phyloP scores from a whole-genome alignment of 306 rosid genomes.

The Citrullus mucosospermus region DNA sequence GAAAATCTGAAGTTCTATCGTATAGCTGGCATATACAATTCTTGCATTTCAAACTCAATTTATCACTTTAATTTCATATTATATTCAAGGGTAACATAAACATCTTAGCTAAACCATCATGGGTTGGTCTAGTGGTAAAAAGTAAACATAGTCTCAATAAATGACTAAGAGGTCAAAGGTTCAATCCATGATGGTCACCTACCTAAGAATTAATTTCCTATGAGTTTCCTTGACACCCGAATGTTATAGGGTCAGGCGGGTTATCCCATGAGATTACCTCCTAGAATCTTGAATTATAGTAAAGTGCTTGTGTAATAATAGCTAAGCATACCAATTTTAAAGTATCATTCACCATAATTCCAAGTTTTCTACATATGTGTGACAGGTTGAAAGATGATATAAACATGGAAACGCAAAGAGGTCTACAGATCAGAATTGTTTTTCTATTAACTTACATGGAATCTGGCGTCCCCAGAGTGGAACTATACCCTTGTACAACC shows the following conservation, averaged over 20 bases:
- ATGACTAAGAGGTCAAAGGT: too few relatives aligned
- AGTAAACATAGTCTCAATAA: too few relatives aligned
- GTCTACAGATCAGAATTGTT: background rate
- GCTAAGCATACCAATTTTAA: background rate
- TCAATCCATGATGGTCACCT: too few relatives aligned
- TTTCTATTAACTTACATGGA: constrained; percentile 54
- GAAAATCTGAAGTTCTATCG: background rate
- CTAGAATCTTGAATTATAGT: background rate
- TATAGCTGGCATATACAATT: background rate
- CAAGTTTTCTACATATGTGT: background rate
- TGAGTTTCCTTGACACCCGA: too few relatives aligned
- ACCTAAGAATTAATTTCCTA: too few relatives aligned
- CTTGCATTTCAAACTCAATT: background rate
- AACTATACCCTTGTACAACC: constrained; percentile 88
- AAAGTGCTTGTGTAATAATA: background rate
- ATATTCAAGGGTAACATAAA: background rate
- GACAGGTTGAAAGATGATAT: background rate
- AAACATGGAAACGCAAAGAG: too few relatives aligned
- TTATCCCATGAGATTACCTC: background rate
- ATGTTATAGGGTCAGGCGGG: too few relatives aligned
- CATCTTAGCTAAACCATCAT: background rate
- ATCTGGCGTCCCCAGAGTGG: constrained; percentile 99
- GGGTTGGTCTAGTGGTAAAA: too few relatives aligned
- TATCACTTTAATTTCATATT: background rate
- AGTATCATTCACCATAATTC: background rate